Conservation (phyloP, 805 yeast species). For the Saccharomyces mikatae region DNA sequence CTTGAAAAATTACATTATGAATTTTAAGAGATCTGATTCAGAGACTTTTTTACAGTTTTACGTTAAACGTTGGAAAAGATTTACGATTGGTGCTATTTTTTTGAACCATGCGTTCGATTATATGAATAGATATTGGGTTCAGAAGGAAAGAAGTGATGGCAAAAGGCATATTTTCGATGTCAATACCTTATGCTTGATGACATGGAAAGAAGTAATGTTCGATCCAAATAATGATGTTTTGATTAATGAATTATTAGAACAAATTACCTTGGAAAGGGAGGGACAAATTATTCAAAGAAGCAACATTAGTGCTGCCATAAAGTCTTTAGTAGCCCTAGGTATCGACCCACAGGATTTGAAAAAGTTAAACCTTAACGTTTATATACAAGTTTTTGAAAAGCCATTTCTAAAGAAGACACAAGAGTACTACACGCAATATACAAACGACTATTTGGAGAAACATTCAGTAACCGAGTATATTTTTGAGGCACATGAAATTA, state of each 20-base stretch:
- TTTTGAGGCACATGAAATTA: conserved; percentile 72
- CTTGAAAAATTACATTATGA: conserved; percentile 49
- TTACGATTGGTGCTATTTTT: conserved; percentile 83
- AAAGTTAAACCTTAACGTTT: conserved; percentile 74
- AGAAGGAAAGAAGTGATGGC: conserved; percentile 91
- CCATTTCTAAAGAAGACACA: conserved; percentile 65
- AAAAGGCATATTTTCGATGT: conserved; percentile 85
- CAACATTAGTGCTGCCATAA: conserved; percentile 64
- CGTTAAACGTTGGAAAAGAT: conserved; percentile 82
- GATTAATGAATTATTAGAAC: conserved; percentile 63
- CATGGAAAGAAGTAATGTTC: conserved; percentile 84
- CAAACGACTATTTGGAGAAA: conserved; percentile 52
- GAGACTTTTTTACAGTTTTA: conserved; percentile 76
- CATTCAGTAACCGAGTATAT: conserved; percentile 88
- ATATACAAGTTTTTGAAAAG: conserved; percentile 70
- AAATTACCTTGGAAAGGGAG: conserved; percentile 70
- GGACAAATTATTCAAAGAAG: conserved; percentile 65
- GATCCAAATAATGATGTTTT: conserved; percentile 51
- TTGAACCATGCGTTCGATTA: conserved; percentile 90
- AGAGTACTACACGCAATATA: conserved; percentile 47
- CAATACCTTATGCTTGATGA: conserved; percentile 73
- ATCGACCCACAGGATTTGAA: conserved; percentile 85
- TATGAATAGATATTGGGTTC: conserved; percentile 95
- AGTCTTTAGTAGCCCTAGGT: conserved; percentile 82
- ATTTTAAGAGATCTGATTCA: conserved; percentile 41